These are phyloP conservation scores for Neonectria hederae DNA, from an alignment of 2,329 filamentous ascomycete species.

Conservation along the genomic window DNA sequence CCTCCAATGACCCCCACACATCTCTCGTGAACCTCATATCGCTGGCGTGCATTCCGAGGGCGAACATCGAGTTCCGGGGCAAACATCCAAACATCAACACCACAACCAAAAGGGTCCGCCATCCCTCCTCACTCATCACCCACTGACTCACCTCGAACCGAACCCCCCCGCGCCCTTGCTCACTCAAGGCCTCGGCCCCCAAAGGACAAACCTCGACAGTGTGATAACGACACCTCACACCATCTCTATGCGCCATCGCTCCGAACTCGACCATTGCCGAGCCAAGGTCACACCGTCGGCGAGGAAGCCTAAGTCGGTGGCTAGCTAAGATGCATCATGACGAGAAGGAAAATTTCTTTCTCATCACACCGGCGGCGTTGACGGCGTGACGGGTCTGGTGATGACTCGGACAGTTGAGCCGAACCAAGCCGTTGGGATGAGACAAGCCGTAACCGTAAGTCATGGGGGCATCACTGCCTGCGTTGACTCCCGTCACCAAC, in stretches of 20 bases:
- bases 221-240: not conserved
- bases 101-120: not conserved
- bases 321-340: not conserved
- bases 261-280: not conserved
- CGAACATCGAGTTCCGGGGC: not conserved
- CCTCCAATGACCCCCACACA: not conserved
- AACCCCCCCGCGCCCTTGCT: not conserved
- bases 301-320: not conserved
- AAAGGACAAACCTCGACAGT: not conserved
- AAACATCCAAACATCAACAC: not conserved
- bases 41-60: too few relatives aligned
- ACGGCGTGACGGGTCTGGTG: constrained; percentile 25
- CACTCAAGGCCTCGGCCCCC: not conserved
- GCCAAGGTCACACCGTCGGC: not conserved
- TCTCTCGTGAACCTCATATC: too few relatives aligned
- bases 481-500: not conserved
- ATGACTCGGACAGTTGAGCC: constrained; percentile 12
- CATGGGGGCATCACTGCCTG: constrained; percentile 15
- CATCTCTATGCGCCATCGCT: not conserved
- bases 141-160: not conserved
- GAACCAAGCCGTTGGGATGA: constrained; percentile 12
- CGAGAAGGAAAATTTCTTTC: not conserved
- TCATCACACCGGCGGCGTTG: constrained; percentile 8
- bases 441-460: constrained; percentile 6
- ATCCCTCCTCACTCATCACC: not conserved